These are phyloP conservation scores for Leishmania gerbilli DNA, from an alignment of 208 protist species.

Conservation along the genomic window DNA sequence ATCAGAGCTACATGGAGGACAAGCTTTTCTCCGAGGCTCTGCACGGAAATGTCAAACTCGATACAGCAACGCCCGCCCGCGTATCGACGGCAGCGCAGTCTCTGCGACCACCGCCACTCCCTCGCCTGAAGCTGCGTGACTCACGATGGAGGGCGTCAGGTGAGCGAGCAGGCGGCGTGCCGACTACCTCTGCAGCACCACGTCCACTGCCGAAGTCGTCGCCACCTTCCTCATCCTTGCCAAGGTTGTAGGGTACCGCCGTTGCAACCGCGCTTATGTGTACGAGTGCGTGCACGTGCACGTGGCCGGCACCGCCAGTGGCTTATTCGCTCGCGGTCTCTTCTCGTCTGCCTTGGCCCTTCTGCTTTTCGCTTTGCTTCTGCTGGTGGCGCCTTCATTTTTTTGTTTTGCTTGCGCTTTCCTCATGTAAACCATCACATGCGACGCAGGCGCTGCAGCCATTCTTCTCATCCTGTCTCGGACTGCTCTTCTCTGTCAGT, in stretches of 20 bases:
- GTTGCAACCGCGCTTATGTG: not conserved
- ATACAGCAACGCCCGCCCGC: not conserved
- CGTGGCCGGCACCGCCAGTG: not conserved
- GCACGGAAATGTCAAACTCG: conserved; percentile 12
- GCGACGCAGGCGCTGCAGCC: not conserved
- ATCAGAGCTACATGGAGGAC: conserved; percentile 75
- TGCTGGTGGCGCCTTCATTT: not conserved
- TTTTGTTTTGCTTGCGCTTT: not conserved
- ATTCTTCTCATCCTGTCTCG: not conserved
- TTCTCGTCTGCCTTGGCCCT: conserved; percentile 3
- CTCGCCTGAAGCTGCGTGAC: not conserved
- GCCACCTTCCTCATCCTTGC: conserved; percentile 6
- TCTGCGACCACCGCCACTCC: not conserved
- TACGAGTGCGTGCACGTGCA: not conserved
- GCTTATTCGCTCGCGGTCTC: not conserved
- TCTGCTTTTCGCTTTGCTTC: not conserved
- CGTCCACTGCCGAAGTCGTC: conserved; percentile 2
- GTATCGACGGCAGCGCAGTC: not conserved
- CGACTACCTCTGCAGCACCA: not conserved
- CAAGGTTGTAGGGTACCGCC: not conserved
- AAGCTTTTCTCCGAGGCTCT: conserved; percentile 46
- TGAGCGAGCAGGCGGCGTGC: not conserved
- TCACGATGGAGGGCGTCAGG: not conserved
- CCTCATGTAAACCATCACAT: not conserved
- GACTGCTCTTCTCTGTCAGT: not conserved